phyloP scores from a whole-genome alignment of 75 land plant genomes.

The Isoetes taiwanensis region DNA sequence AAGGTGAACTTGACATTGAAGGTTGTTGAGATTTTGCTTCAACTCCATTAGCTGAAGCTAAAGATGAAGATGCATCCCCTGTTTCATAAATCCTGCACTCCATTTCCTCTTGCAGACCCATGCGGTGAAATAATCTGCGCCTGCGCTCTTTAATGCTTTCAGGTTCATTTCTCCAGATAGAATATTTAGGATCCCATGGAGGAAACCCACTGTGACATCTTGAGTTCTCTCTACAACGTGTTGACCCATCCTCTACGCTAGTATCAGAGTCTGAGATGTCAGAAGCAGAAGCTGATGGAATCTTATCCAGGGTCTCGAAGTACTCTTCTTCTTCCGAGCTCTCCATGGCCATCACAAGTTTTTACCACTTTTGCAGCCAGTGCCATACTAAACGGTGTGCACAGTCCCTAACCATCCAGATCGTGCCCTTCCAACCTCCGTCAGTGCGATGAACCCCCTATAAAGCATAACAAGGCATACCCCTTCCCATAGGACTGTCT shows the following conservation, averaged over 20 bases:
- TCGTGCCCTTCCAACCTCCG: too few relatives aligned
- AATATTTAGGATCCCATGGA: slow-evolving; percentile 24
- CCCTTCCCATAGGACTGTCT: too few relatives aligned
- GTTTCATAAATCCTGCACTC: not conserved
- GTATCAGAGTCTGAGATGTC: slow-evolving; percentile 19
- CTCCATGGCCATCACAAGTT: too few relatives aligned
- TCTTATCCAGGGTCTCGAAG: slow-evolving; percentile 42
- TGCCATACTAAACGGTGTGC: too few relatives aligned
- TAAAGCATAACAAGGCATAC: too few relatives aligned
- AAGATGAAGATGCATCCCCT: not conserved
- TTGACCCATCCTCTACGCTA: not conserved
- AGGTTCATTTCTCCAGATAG: slow-evolving; percentile 65
- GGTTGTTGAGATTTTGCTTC: not conserved
- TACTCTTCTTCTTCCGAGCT: slow-evolving; percentile 41
- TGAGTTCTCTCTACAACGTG: not conserved
- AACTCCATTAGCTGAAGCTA: not conserved
- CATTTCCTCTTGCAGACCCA: slow-evolving; percentile 36
- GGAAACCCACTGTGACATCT: not conserved
- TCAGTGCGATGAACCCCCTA: too few relatives aligned
- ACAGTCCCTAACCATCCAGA: too few relatives aligned
- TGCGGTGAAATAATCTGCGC: slow-evolving; percentile 39
- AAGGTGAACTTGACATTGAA: not conserved
- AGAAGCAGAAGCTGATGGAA: slow-evolving; percentile 31
- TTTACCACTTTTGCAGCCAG: too few relatives aligned
- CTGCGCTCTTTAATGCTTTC: slow-evolving; percentile 64